A percentile compares a stretch with the other conserved stretches of the same genome.
Evolutionary conservation across 148 eudicot genomes (phyloP).

Genomic region (Rhododendron williamsianum): DNA sequence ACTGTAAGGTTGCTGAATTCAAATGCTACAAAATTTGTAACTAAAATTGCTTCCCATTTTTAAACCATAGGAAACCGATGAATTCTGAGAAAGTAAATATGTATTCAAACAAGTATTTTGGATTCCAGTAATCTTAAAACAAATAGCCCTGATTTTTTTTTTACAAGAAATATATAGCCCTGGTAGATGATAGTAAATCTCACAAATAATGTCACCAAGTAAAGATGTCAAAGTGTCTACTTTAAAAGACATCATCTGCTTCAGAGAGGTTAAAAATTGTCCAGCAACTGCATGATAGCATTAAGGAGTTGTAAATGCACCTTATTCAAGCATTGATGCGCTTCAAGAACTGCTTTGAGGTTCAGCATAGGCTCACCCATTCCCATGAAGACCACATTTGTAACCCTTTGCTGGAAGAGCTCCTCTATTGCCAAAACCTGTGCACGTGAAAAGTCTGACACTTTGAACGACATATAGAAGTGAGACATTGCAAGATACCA

Average conservation of each 20-base stretch:
- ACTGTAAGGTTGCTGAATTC: background rate
- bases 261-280: background rate
- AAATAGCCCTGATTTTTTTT: background rate
- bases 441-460: background rate
- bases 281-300: slow-evolving; percentile 6
- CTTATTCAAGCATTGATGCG: slow-evolving; percentile 92
- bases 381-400: slow-evolving; percentile 98
- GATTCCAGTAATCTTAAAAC: background rate
- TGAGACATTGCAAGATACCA: slow-evolving; percentile 2
- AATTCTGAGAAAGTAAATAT: background rate
- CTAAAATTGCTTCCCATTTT: background rate
- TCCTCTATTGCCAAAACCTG: slow-evolving; percentile 98
- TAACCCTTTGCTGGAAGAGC: slow-evolving; percentile 72
- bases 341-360: slow-evolving; percentile 88
- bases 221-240: background rate
- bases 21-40: background rate
- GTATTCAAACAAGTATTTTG: background rate
- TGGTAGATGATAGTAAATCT: background rate
- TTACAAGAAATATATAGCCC: background rate
- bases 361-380: slow-evolving; percentile 99
- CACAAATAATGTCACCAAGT: background rate
- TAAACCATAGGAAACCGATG: background rate
- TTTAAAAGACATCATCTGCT: background rate
- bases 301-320: slow-evolving; percentile 24
- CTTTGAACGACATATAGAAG: background rate